phyloP scores from a whole-genome alignment of 495 filamentous ascomycete species.

The Podospora pseudocomata region DNA sequence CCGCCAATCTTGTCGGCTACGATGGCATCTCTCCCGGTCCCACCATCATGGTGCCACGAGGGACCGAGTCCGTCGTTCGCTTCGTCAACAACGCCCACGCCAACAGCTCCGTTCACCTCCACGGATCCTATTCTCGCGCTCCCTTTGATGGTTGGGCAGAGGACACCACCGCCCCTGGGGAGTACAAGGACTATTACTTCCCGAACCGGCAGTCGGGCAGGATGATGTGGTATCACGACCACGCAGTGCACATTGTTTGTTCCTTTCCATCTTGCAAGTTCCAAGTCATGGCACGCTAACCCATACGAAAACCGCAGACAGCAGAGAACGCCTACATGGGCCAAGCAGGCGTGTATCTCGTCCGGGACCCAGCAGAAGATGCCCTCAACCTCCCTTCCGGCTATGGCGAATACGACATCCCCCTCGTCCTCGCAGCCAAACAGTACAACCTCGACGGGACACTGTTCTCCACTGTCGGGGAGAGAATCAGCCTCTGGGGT shows the following conservation, averaged over 20 bases:
- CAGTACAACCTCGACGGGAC: conserved; percentile 44
- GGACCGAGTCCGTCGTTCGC: conserved; percentile 47
- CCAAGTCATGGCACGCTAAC: too few relatives aligned
- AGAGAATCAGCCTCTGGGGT: conserved; percentile 44
- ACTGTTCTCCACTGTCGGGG: conserved; percentile 34
- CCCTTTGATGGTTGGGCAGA: conserved; percentile 51
- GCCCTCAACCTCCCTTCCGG: conserved; percentile 41
- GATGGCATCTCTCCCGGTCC: conserved; percentile 51
- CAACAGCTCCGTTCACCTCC: conserved; percentile 45
- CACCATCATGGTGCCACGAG: conserved; percentile 40
- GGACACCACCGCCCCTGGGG: conserved; percentile 42
- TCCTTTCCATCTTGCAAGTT: too few relatives aligned
- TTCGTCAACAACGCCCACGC: conserved; percentile 43
- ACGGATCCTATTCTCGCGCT: conserved; percentile 43
- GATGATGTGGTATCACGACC: conserved; percentile 56
- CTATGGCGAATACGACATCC: conserved; percentile 46
- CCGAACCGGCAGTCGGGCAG: conserved; percentile 48
- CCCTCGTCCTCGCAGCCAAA: conserved; percentile 45
- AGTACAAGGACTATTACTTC: conserved; percentile 58
- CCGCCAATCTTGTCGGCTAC: conserved; percentile 46
- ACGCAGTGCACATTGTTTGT: conserved; percentile 30
- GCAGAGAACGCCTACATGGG: conserved; percentile 52
- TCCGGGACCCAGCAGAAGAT: conserved; percentile 40
- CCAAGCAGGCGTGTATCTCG: conserved; percentile 40
- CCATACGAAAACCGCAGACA: neutral